Evolutionary conservation across 2,329 filamentous ascomycete genomes (phyloP), one percentile per base, ranked within the genome.

Genomic region (Phialocephala sp.): DNA sequence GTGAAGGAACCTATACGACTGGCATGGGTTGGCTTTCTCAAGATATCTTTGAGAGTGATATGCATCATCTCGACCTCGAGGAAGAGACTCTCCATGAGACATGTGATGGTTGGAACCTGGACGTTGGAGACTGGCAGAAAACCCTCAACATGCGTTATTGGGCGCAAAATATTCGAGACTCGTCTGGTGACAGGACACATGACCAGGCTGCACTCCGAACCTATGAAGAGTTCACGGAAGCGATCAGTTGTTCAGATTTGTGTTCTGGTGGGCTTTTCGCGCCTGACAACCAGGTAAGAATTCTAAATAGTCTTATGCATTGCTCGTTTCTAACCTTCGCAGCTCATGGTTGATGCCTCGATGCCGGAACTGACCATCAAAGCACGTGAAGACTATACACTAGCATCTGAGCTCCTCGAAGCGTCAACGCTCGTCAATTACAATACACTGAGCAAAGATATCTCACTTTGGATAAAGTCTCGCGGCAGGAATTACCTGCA

Each of bases 21-120:
- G 92, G 90, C 18, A 95, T 97, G 90, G 93, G 92, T 47, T 87
- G 89, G 85, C 77, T 93, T 35, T 86, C 84, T 57, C 86, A 89
- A 64, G 91, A 94, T 72, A 77, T 84, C 2, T 76, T 82, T 12
- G 65, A 79, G 37, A 75, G 79, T 50, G 72, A 77, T 4, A 70
- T 76, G 59, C 68, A 76, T 56, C 73, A 74, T 41, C 77, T 81
- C 27, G 80, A 82, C 27, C 80, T 81, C 14, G 85, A 91, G 66
- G 84, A 89, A 59, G 89, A 92, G 71, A 78, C 89, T 2, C 78
- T 91, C 67, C 82, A 84, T 52, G 87, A 93, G 76, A 78, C 83
- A 1, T 91, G 90, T 84, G 80, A 88, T 41, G 85, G 87, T 67
- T 94, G 92, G 89, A 79, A 81, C 22, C 76, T 93, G 36, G 88